Evolutionary conservation across 257 asterid genomes (phyloP).

Genomic region (Solanum lycopersicoides): DNA sequence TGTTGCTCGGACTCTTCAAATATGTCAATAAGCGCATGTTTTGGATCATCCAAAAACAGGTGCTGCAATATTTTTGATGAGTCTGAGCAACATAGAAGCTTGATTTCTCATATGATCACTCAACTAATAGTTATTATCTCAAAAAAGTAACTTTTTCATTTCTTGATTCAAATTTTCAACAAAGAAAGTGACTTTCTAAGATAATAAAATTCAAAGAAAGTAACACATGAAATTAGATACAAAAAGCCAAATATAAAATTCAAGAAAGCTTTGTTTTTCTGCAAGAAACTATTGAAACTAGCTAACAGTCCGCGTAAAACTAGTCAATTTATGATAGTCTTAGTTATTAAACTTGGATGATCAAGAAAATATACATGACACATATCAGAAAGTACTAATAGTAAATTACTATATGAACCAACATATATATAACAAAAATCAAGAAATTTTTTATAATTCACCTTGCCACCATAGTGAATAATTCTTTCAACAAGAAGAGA

Average conservation of each 20-base stretch:
- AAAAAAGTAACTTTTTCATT: not conserved
- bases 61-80: not conserved
- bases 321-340: not conserved
- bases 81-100: not conserved
- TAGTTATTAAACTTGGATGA: not conserved
- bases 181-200: not conserved
- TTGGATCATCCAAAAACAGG: not conserved
- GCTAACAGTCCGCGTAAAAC: not conserved
- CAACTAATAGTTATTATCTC: not conserved
- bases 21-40: not conserved
- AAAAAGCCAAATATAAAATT: too few species aligned
- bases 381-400: fast-evolving
- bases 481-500: constrained; percentile 47
- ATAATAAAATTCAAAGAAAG: not conserved
- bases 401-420: not conserved
- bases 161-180: not conserved
- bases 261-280: too few species aligned
- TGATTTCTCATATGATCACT: not conserved
- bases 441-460: not conserved
- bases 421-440: not conserved
- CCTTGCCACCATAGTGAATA: constrained; percentile 62
- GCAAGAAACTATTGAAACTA: too few species aligned
- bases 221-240: too few species aligned
- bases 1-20: not conserved
- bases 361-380: not conserved